Base-by-base conservation (phyloP, 116 monocot genomes). In the Posidonia oceanica region DNA sequence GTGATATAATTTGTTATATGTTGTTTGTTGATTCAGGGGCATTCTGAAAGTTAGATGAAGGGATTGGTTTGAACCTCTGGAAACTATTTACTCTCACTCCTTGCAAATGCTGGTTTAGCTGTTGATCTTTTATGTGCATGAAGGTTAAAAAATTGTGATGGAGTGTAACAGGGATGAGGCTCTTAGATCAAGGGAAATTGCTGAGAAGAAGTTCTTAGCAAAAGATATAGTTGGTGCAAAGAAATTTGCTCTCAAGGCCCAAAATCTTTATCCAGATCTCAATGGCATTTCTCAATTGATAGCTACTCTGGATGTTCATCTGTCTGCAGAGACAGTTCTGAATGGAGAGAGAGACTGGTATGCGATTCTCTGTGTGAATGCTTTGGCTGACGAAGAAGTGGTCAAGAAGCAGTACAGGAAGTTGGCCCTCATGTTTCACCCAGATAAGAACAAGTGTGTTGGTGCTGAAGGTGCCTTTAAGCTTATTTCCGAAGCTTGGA, bases 401-500 rank as follows among this genome's bases (percentile, higher is more conserved):
- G 62, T 95, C 53, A 95, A 83, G 75, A 95, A 88, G 70, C 91
- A 88, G 38, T 86, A 91, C 72, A 82, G 85, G 74, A 88, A 84
- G 75, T 57, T 91, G 17, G 95, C 88, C 64, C 82, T 88, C 39
- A 73, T 81, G 63, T 80, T 91, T n/a, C 95, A 95, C 40, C 91
- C 91, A 11, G 95, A 95, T 39, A 95, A 91, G 63, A 95, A 95
- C 76, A 91, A 86, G 54, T 86, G 86, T 7, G 44, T 84, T 36
- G 94, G 94, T 10, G 91, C 91, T 16, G 91, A 94, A 75, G 86
- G 86, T 68, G 94, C 91, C 69, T 95, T 95, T 74, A 80, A 91
- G 60, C 82, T 91, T 51, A 75, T 95, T 75, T 94, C 90, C 3
- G 85, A 94, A 81, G 94, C 94, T 13, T 87, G 84, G 85, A 80